Evolutionary conservation across 352 stramenopile genomes (phyloP), one percentile per base, ranked within the genome.

Genomic region (Phytophthora ohioensis): DNA sequence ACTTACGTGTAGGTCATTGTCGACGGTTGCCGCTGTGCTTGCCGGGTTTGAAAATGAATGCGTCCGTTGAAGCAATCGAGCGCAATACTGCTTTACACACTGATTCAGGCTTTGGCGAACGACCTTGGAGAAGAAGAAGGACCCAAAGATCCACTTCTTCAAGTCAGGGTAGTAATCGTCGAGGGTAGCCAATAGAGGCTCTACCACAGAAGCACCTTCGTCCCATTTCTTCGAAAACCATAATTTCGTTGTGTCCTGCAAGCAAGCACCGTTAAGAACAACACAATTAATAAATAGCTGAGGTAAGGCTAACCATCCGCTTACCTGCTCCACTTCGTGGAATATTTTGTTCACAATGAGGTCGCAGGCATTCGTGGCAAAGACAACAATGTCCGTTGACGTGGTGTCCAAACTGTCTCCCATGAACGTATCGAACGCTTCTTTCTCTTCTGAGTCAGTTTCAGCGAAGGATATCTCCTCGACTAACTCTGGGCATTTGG

Each of bases 201-300:
- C 87, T 5, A 96, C 84, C 3, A 96, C 82, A 21, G 82, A 64
- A 27, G 91, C 80, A 10, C 83, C 77, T 62, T 94, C 85, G 42
- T 96, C 88, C 88, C 88, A 96, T 65, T 87, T 91, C 61, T 94
- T 96, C 1, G 81, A 90, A 60, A 94, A 82, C 88, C 88, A 96
- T 1, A 92, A 63, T 1, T 78, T 81, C 10, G 80, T 81, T 27
- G 87, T 93, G 34, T 92, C 85, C 87, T 94, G 41, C 17, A 35
- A 21, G 8, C 43, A 2, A 36, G 38, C 2, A 4, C 7, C 41
- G 39, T 15, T 27, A 66, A 54, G 21, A 45, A 38, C 3, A 30
- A 1, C 48, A 36, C 38, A 27, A 51, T 41, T 66, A 17, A 55
- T 17, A 11, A 12, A 15, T 15, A 7, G 17, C 48, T 35, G 43